These are phyloP conservation scores for Fusarium chuoi DNA, from an alignment of 2,329 filamentous ascomycete species.

Conservation along the genomic window DNA sequence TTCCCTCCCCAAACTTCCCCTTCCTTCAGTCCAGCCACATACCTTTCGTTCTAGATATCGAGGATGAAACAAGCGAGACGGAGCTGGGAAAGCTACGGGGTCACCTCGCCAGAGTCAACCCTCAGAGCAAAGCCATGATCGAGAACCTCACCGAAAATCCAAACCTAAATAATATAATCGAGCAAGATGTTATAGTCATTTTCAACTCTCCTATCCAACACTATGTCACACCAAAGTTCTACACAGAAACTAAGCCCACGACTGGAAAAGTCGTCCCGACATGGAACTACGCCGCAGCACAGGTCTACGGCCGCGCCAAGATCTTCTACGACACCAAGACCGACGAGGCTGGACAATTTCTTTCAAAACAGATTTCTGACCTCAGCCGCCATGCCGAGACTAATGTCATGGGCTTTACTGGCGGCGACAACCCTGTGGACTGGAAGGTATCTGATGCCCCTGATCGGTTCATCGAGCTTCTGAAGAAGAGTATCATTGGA, in stretches of 20 bases:
- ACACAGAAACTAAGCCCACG: constrained; percentile 70
- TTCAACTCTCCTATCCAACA: constrained; percentile 69
- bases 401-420: constrained; percentile 65
- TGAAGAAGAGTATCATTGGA: constrained; percentile 69
- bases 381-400: constrained; percentile 63
- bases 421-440: constrained; percentile 45
- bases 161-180: constrained; percentile 45
- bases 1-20: constrained; percentile 59
- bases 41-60: constrained; percentile 66
- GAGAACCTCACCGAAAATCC: constrained; percentile 49
- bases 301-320: constrained; percentile 68
- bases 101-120: constrained; percentile 71
- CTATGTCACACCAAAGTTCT: constrained; percentile 77
- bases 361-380: constrained; percentile 63
- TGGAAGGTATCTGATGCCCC: constrained; percentile 71
- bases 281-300: constrained; percentile 75
- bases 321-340: constrained; percentile 63
- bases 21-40: constrained; percentile 70
- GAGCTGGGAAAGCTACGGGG: constrained; percentile 63
- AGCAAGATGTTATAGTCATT: constrained; percentile 69
- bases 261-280: constrained; percentile 76
- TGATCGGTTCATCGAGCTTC: constrained; percentile 62
- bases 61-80: constrained; percentile 53
- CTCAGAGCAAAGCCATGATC: constrained; percentile 70
- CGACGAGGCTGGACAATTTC: constrained; percentile 54